Conservation (phyloP, 2,329 filamentous ascomycete species). For the Claviceps humidiphila region DNA sequence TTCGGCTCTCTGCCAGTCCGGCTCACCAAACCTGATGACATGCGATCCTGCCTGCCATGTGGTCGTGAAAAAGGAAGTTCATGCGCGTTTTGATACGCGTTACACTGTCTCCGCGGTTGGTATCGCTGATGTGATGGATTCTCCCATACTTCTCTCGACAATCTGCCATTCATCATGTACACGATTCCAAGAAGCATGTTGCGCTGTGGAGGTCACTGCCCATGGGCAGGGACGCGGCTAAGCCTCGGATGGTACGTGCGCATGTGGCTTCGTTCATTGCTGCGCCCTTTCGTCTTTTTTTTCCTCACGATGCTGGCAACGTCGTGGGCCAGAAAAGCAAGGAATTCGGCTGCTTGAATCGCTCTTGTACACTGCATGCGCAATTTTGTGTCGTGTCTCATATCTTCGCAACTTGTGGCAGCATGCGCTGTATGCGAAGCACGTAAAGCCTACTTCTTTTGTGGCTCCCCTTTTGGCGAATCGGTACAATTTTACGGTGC, state of each 20-base stretch:
- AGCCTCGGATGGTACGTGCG: background rate
- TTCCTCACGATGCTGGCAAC: background rate
- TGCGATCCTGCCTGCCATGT: background rate
- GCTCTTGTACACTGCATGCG: background rate
- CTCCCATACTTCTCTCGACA: too few relatives aligned
- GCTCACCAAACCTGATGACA: background rate
- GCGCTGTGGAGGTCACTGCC: too few relatives aligned
- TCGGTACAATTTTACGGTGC: background rate
- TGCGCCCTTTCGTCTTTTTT: background rate
- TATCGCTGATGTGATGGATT: too few relatives aligned
- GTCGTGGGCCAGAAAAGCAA: background rate
- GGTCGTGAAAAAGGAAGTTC: background rate
- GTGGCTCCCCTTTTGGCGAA: background rate
- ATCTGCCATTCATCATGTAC: too few relatives aligned
- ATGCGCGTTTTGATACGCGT: background rate
- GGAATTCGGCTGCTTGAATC: background rate
- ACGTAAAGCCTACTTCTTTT: background rate
- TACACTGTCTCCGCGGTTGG: background rate
- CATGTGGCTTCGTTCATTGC: background rate
- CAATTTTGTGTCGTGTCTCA: background rate
- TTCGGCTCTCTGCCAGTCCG: background rate
- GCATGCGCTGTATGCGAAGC: background rate
- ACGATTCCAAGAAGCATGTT: background rate
- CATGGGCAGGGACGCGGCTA: background rate
- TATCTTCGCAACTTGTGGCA: background rate